Evolutionary conservation across 768 basidiomycete species (phyloP).

Genomic region (Boletus eberwhitei): DNA sequence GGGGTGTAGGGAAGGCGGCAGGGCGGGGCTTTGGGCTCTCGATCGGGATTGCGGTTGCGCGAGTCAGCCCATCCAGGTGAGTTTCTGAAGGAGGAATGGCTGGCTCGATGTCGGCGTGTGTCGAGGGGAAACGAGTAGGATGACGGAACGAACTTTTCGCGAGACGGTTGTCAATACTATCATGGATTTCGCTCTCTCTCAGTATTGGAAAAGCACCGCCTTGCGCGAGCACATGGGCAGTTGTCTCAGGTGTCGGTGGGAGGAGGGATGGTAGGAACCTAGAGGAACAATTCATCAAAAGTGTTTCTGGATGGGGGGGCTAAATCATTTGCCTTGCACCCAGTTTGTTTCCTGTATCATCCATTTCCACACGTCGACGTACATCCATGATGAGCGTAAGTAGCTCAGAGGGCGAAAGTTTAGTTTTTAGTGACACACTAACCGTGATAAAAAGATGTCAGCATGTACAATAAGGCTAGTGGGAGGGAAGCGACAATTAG

Average conservation of each 20-base stretch:
- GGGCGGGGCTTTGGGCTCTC: conserved; percentile 10
- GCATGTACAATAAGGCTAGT: not conserved
- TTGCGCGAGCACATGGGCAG: conserved; percentile 64
- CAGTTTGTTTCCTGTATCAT: conserved; percentile 39
- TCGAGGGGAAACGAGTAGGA: not conserved
- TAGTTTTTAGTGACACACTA: conserved; percentile 82
- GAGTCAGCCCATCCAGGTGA: conserved; percentile 7
- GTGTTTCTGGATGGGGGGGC: not conserved
- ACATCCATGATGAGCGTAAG: conserved; percentile 69
- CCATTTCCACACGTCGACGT: conserved; percentile 71
- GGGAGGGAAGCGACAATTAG: no score
- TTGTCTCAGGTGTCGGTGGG: conserved; percentile 68
- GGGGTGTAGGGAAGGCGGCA: conserved; percentile 19
- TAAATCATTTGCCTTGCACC: conserved; percentile 13
- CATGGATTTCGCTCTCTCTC: not conserved
- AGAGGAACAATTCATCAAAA: not conserved
- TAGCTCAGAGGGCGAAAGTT: conserved; percentile 67
- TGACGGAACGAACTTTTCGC: not conserved
- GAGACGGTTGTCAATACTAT: not conserved
- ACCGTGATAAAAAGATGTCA: conserved; percentile 6
- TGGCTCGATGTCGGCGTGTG: not conserved
- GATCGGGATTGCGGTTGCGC: conserved; percentile 15
- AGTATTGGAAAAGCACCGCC: conserved; percentile 43
- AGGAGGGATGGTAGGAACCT: conserved; percentile 69
- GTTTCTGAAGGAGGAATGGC: not conserved